Percentiles rank a stretch among this genome's conserved stretches.
Conservation (phyloP, 257 asterid genomes). For the Gentiana macrophylla region DNA sequence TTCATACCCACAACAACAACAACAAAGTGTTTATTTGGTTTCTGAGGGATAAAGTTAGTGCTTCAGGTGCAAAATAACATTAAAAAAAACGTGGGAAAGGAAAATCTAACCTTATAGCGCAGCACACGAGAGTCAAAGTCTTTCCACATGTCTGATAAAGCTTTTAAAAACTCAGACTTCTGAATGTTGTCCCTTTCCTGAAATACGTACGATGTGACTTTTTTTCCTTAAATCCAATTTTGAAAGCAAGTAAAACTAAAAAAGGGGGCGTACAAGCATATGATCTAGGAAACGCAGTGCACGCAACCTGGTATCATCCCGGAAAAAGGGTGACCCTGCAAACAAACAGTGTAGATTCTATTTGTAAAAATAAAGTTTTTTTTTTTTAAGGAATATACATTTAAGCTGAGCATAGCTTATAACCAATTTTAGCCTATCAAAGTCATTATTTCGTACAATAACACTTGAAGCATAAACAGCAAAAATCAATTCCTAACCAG, state of each 20-base stretch:
- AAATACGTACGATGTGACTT: constrained; percentile 14
- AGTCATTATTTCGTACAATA: no score
- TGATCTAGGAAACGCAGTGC: constrained; percentile 99
- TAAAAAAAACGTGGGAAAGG: constrained; percentile 10
- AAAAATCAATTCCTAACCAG: constrained; percentile 34
- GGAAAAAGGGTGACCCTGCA: constrained; percentile 93
- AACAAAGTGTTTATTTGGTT: no score
- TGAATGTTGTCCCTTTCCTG: constrained; percentile 99
- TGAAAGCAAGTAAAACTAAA: constrained; percentile 15
- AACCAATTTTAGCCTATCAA: no score
- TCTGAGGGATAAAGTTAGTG: no score
- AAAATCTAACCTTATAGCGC: constrained; percentile 83
- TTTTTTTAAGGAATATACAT: no score
- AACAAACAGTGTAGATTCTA: not conserved
- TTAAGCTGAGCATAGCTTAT: no score
- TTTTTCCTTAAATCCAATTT: not conserved
- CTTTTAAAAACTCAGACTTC: constrained; percentile 92
- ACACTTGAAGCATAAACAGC: no score
- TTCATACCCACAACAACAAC: no score
- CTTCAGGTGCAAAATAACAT: constrained; percentile 3
- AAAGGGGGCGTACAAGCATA: constrained; percentile 65
- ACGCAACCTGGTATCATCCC: constrained; percentile 94
- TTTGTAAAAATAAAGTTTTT: no score
- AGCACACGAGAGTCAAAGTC: constrained; percentile 93
- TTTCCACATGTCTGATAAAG: constrained; percentile 99